A percentile compares a stretch with the other conserved stretches of the same genome.
These are phyloP conservation scores for Pelargonium myrrhifolium DNA, from an alignment of 441 rosid genomes.

Conservation along the genomic window DNA sequence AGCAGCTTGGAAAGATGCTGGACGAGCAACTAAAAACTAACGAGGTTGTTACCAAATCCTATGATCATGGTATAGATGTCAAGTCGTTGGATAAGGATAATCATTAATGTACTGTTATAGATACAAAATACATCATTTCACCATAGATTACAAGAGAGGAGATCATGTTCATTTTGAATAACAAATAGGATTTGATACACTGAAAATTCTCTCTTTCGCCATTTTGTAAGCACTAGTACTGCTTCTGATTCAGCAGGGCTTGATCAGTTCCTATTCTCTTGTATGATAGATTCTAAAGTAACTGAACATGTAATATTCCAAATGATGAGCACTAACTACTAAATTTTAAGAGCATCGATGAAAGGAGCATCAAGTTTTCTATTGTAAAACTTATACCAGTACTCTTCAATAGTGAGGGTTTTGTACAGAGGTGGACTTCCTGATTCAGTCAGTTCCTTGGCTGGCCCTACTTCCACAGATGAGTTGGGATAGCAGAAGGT, in stretches of 20 bases:
- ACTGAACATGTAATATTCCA: neutral
- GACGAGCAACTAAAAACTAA: constrained; percentile 16
- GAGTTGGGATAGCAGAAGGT: constrained; percentile 30
- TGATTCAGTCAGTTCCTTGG: constrained; percentile 17
- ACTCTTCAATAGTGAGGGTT: constrained; percentile 26
- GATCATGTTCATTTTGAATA: neutral
- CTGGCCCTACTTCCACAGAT: constrained; percentile 25
- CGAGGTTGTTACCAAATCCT: constrained; percentile 3
- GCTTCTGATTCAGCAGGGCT: neutral
- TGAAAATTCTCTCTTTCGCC: too few relatives aligned
- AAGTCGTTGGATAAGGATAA: neutral
- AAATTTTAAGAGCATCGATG: constrained; percentile 24
- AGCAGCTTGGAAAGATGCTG: constrained; percentile 27
- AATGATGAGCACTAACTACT: neutral
- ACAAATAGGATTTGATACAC: neutral
- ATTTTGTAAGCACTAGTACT: neutral
- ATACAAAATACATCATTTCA: neutral
- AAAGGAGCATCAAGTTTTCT: constrained; percentile 23
- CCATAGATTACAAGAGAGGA: constrained; percentile 1
- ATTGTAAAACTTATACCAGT: constrained; percentile 21
- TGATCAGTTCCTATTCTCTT: neutral
- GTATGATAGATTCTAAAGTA: neutral
- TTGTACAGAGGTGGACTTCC: constrained; percentile 27
- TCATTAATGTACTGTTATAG: neutral
- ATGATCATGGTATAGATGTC: neutral